A percentile compares a stretch with the other conserved stretches of the same genome.
Evolutionary conservation across 2,329 filamentous ascomycete species (phyloP).

Genomic region (Fonsecaea pugnacius): DNA sequence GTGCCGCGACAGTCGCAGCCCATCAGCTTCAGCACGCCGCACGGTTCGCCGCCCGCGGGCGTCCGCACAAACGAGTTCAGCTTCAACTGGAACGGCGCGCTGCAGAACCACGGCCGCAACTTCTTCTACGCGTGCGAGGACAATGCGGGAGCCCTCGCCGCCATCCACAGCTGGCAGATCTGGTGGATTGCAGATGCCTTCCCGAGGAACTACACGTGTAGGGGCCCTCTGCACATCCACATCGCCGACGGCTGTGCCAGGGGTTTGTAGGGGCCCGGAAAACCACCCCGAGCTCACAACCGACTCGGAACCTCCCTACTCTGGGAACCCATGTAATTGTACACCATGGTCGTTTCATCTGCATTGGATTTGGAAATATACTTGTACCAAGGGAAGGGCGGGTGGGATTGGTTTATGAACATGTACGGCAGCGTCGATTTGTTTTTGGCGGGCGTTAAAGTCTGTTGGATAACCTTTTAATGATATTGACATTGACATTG

Average conservation of each 20-base stretch:
- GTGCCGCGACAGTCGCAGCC: conserved; percentile 11
- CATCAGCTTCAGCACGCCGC: conserved; percentile 20
- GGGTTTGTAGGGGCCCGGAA: neutral
- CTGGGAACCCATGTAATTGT: neutral
- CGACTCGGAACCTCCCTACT: neutral
- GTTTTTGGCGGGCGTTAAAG: neutral
- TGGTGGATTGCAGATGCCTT: conserved; percentile 18
- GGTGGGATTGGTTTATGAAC: neutral
- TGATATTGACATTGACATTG: too few species aligned
- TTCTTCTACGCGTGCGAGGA: conserved; percentile 23
- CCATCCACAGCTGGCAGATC: conserved; percentile 21
- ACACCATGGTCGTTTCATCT: neutral
- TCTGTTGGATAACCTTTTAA: too few species aligned
- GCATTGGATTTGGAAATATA: neutral
- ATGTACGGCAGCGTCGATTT: neutral
- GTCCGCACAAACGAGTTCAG: conserved; percentile 18
- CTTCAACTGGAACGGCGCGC: conserved; percentile 12
- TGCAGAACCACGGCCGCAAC: conserved; percentile 18
- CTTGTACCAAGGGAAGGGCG: neutral
- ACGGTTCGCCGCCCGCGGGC: conserved; percentile 16
- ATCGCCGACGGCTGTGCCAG: neutral
- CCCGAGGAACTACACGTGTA: conserved; percentile 9
- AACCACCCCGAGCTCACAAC: neutral
- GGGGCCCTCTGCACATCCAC: conserved; percentile 13
- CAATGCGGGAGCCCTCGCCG: conserved; percentile 1